Evolutionary conservation across 2,329 filamentous ascomycete species (phyloP).

Genomic region (Colletotrichum aenigma): DNA sequence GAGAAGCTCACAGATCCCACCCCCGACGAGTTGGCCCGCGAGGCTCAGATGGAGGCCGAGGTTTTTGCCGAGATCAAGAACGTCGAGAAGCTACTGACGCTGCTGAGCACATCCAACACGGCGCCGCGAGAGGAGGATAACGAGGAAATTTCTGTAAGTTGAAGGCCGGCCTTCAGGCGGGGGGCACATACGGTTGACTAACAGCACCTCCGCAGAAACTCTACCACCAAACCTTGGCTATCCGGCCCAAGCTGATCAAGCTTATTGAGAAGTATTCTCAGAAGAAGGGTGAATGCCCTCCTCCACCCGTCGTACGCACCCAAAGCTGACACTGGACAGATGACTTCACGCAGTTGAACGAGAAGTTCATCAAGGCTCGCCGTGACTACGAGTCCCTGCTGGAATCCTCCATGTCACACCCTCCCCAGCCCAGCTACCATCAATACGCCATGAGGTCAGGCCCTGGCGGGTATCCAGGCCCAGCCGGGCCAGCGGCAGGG

Average conservation of each 20-base stretch:
- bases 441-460: slow-evolving; percentile 64
- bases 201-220: slow-evolving; percentile 54
- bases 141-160: slow-evolving; percentile 88
- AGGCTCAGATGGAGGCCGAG: slow-evolving; percentile 90
- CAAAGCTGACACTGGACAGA: slow-evolving; percentile 56
- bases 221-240: slow-evolving; percentile 93
- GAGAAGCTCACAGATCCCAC: slow-evolving; percentile 97
- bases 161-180: not conserved
- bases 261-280: slow-evolving; percentile 99
- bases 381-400: slow-evolving; percentile 96
- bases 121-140: slow-evolving; percentile 87
- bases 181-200: not conserved
- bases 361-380: slow-evolving; percentile 99
- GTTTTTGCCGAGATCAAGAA: slow-evolving; percentile 70
- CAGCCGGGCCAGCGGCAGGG: slow-evolving; percentile 27
- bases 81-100: slow-evolving; percentile 75
- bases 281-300: slow-evolving; percentile 77
- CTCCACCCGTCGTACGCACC: not conserved
- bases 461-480: slow-evolving; percentile 46
- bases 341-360: slow-evolving; percentile 97
- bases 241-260: slow-evolving; percentile 95
- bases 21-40: slow-evolving; percentile 88
- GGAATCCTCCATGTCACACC: slow-evolving; percentile 95
- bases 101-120: slow-evolving; percentile 86
- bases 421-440: slow-evolving; percentile 79